These are phyloP conservation scores for Clavispora vitiphila DNA, from an alignment of 805 yeast species.

Conservation along the genomic window DNA sequence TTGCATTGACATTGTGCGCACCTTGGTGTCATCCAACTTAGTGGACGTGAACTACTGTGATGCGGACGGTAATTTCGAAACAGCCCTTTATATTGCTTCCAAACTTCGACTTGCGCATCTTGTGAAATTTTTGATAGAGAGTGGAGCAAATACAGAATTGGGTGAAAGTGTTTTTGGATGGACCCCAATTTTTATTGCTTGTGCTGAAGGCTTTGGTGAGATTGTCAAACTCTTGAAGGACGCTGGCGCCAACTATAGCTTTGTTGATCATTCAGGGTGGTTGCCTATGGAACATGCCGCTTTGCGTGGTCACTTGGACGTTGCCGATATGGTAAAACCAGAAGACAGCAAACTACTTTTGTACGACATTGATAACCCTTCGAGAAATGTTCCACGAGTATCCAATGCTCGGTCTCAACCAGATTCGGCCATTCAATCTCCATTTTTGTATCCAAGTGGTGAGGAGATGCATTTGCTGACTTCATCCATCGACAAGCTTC, in stretches of 20 bases:
- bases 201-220: constrained; percentile 70
- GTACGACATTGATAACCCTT: constrained; percentile 33
- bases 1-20: constrained; percentile 50
- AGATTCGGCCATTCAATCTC: constrained; percentile 11
- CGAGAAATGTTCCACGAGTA: constrained; percentile 21
- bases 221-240: constrained; percentile 53
- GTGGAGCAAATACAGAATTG: constrained; percentile 69
- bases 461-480: constrained; percentile 18
- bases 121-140: constrained; percentile 49
- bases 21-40: constrained; percentile 50
- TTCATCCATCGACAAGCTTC: constrained; percentile 34
- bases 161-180: constrained; percentile 81
- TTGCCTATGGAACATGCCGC: constrained; percentile 96
- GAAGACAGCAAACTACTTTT: constrained; percentile 27
- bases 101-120: constrained; percentile 53
- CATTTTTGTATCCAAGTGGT: constrained; percentile 12
- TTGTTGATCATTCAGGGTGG: constrained; percentile 87
- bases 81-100: constrained; percentile 78
- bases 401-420: constrained; percentile 13
- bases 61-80: constrained; percentile 55
- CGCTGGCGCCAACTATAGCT: constrained; percentile 48
- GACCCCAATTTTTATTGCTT: constrained; percentile 90
- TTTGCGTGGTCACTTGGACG: constrained; percentile 74
- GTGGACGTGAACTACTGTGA: constrained; percentile 63
- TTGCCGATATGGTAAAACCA: constrained; percentile 61